Percentiles rank a stretch among this genome's conserved stretches.
Conservation (phyloP, 2,329 filamentous ascomycete species). For the Colletotrichum lupini region DNA sequence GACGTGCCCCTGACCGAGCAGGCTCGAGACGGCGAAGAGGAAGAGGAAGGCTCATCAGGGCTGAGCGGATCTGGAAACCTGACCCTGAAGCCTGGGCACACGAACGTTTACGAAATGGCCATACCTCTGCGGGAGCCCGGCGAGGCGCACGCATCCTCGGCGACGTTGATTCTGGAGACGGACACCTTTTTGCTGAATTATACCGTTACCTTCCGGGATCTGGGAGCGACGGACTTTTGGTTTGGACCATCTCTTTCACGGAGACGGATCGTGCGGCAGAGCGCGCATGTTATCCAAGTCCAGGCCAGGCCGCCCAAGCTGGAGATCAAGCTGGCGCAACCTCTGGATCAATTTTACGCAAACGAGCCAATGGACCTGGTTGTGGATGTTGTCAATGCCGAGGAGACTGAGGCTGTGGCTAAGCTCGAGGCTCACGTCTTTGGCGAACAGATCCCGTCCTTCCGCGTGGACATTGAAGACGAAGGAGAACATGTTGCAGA, state of each 20-base stretch:
- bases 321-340: constrained; percentile 73
- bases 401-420: constrained; percentile 81
- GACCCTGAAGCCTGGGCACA: constrained; percentile 73
- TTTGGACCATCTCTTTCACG: constrained; percentile 55
- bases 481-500: constrained; percentile 47
- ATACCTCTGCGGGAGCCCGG: constrained; percentile 85
- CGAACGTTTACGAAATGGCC: constrained; percentile 76
- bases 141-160: constrained; percentile 74
- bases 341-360: constrained; percentile 82
- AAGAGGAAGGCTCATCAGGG: constrained; percentile 46
- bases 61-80: constrained; percentile 59
- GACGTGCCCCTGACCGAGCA: constrained; percentile 42
- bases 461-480: constrained; percentile 53
- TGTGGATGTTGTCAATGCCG: constrained; percentile 81
- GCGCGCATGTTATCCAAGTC: constrained; percentile 73
- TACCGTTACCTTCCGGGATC: constrained; percentile 63
- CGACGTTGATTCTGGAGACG: constrained; percentile 71
- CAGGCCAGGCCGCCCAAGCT: constrained; percentile 93
- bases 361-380: constrained; percentile 79
- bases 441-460: constrained; percentile 64
- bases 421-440: constrained; percentile 76
- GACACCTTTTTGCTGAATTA: constrained; percentile 76
- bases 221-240: constrained; percentile 59
- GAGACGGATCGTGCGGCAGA: constrained; percentile 59
- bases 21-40: constrained; percentile 2